Base-by-base conservation (phyloP, 2,329 filamentous ascomycete species). In the Arachnomyces sp. region DNA sequence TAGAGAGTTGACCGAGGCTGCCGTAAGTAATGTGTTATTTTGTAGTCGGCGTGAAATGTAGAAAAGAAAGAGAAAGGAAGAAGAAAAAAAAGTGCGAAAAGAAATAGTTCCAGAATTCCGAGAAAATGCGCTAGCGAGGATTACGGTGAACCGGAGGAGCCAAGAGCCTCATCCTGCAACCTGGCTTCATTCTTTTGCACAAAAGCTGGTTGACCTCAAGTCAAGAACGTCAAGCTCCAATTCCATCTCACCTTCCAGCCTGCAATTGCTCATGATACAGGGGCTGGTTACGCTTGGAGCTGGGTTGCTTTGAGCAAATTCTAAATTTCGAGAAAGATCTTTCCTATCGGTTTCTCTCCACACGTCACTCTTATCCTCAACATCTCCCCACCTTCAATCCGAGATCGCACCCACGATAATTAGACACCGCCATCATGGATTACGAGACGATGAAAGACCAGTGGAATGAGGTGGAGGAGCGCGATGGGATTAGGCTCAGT, bases 391-490 rank as follows among this genome's bases (percentile, higher is more conserved):
- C 17, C 28, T 42, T 12, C 35, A 28, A 8, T 15, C 31, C 7
- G 32, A 36, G 6, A 32, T 28, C 18, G 28, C 31, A 20, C 7
- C 16, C 32, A 46, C 44, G 36, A 46, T 45, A 39, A 45, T 39
- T 45, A 42, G 43, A 47, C 34, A 28, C 31, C 36, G 42, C 42
- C 54, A 71, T 48, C 47, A 94, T 94, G 88, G 89, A 94, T 63
- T 94, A 87, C 73, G 89, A 95, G 65, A 76, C 81, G 52, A 71
- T 94, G 52, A 95, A 95, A 70, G 89, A 95, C 67, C 84, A 90
- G 70, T 95, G 89, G 89, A 87, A 82, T 58, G 88, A 95, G 64
- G 82, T 94, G 43, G 92, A 98, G 71, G 92, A 98, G 59, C 81
- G 86, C 53, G 92, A 98, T 79, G 92, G 92, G 46, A 79, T 96